Conservation (phyloP, 2,329 filamentous ascomycete species). For the Scolecobasidium constrictum region DNA sequence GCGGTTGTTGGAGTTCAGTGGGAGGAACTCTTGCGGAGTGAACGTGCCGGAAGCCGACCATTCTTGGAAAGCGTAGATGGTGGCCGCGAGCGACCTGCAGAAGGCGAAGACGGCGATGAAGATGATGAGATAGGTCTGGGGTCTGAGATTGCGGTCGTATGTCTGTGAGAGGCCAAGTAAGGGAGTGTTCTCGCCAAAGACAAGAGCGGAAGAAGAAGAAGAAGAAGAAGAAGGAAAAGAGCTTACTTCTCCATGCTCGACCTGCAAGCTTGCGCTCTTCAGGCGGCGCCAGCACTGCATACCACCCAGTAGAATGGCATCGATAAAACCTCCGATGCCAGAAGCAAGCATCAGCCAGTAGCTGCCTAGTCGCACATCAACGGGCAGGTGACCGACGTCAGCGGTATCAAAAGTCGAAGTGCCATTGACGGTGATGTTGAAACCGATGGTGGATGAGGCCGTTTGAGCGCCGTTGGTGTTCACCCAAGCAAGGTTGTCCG, state of each 20-base stretch:
- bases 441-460: neutral
- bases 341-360: constrained; percentile 7
- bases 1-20: neutral
- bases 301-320: constrained; percentile 1
- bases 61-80: constrained; percentile 6
- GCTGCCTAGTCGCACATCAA: constrained; percentile 1
- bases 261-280: constrained; percentile 3
- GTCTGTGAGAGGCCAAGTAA: constrained; percentile 4
- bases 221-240: neutral
- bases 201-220: neutral
- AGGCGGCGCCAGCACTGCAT: constrained; percentile 6
- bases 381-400: neutral
- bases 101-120: constrained; percentile 5
- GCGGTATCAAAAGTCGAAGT: neutral
- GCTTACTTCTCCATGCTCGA: constrained; percentile 4
- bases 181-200: neutral
- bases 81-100: neutral
- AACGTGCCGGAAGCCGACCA: constrained; percentile 6
- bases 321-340: constrained; percentile 3
- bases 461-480: neutral
- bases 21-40: neutral
- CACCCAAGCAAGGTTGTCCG: constrained; percentile 5
- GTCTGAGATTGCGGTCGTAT: constrained; percentile 5
- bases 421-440: constrained; percentile 7
- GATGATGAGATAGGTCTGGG: constrained; percentile 5